Percentiles rank a stretch among this genome's conserved stretches.
These are phyloP conservation scores for Candida tallmaniae DNA, from an alignment of 805 yeast genomes.

Conservation along the genomic window DNA sequence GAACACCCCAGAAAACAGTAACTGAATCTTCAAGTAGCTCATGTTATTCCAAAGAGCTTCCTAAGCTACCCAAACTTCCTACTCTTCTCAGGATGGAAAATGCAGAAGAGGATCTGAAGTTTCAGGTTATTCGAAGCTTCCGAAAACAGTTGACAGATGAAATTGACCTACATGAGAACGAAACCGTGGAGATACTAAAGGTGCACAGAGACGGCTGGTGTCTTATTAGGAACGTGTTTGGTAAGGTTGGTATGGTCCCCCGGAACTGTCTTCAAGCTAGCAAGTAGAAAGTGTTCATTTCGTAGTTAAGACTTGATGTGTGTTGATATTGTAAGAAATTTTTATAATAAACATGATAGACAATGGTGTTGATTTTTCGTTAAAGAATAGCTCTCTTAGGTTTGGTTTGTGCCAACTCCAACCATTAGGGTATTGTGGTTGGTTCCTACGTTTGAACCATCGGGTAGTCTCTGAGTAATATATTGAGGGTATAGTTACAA, in stretches of 20 bases:
- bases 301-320: not conserved
- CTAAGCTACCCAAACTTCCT: slow-evolving; percentile 16
- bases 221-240: slow-evolving; percentile 20
- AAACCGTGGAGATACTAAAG: slow-evolving; percentile 20
- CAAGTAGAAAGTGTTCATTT: not conserved
- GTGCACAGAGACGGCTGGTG: slow-evolving; percentile 39
- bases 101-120: slow-evolving; percentile 10
- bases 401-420: no score
- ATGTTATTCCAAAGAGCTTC: not conserved
- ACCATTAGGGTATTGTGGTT: not conserved
- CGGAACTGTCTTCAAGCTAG: slow-evolving; percentile 18
- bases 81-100: slow-evolving; percentile 12
- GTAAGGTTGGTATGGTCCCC: slow-evolving; percentile 35
- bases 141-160: slow-evolving; percentile 30
- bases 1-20: slow-evolving; percentile 3
- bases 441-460: not conserved
- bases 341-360: slow-evolving; percentile 7
- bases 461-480: no score
- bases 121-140: slow-evolving; percentile 24
- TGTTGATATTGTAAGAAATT: not conserved
- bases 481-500: no score
- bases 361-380: no score
- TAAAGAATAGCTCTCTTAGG: no score
- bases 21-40: no score
- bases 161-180: slow-evolving; percentile 26